phyloP scores from a whole-genome alignment of 2,329 filamentous ascomycete species.

The Colletotrichum lupini region DNA sequence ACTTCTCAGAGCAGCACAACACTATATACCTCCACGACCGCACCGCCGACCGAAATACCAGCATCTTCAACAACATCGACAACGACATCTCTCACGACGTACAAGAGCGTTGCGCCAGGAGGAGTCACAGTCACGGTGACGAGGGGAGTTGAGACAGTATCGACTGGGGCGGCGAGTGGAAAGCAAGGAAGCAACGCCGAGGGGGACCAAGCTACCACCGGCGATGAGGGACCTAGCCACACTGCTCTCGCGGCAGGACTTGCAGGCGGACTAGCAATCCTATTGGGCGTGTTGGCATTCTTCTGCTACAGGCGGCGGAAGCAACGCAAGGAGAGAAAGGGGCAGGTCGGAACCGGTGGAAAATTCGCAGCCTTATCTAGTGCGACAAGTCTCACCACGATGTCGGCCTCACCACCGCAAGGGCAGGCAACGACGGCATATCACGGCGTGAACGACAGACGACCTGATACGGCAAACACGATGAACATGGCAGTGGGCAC shows the following conservation, averaged over 20 bases:
- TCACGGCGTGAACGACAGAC: background rate
- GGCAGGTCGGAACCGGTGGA: background rate
- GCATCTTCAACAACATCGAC: background rate
- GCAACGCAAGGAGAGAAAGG: constrained; percentile 12
- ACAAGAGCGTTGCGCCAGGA: constrained; percentile 24
- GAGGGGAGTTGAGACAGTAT: constrained; percentile 8
- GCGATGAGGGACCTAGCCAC: background rate
- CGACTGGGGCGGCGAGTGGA: constrained; percentile 19
- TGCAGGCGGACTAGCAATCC: background rate
- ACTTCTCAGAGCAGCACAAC: background rate
- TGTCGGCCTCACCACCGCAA: constrained; percentile 15
- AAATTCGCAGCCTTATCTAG: constrained; percentile 30
- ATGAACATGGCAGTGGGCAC: constrained; percentile 13
- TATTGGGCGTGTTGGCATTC: constrained; percentile 9
- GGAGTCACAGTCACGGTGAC: constrained; percentile 32
- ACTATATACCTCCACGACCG: background rate
- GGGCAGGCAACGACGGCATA: constrained; percentile 18
- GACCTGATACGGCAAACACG: constrained; percentile 1
- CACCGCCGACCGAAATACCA: background rate
- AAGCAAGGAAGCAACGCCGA: background rate
- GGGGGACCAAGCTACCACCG: background rate
- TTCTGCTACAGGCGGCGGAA: constrained; percentile 22
- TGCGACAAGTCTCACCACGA: constrained; percentile 33
- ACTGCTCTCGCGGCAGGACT: constrained; percentile 19
- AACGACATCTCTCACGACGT: constrained; percentile 12